Evolutionary conservation across 2,329 filamentous ascomycete species (phyloP).

Genomic region (Ophiostoma piceae): DNA sequence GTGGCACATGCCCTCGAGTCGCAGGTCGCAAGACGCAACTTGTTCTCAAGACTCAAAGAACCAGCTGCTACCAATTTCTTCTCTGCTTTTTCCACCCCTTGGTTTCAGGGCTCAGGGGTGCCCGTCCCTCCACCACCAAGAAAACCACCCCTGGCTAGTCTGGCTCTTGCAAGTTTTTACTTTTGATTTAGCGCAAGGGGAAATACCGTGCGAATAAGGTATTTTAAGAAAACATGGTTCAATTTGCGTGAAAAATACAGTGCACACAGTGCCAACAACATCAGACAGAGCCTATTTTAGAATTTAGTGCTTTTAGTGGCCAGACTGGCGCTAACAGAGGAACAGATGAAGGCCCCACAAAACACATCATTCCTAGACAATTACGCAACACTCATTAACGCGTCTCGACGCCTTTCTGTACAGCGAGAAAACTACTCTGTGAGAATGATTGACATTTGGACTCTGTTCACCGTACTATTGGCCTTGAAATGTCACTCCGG

Average conservation of each 20-base stretch:
- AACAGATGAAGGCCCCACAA: conserved; percentile 6
- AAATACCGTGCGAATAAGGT: conserved; percentile 7
- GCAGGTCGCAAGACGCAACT: neutral
- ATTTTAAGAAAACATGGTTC: neutral
- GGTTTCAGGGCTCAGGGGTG: conserved; percentile 22
- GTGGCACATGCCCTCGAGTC: neutral
- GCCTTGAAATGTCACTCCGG: neutral
- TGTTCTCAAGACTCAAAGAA: no score
- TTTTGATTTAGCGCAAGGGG: conserved; percentile 21
- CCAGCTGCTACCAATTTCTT: neutral
- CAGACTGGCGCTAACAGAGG: neutral
- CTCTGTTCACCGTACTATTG: neutral
- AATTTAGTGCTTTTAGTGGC: neutral
- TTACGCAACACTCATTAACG: conserved; percentile 16
- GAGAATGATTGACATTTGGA: neutral
- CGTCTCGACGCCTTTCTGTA: neutral
- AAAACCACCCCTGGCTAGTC: conserved; percentile 19
- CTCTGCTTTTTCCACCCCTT: conserved; percentile 7
- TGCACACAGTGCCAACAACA: neutral
- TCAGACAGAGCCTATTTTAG: neutral
- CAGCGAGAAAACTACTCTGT: neutral
- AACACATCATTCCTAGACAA: conserved; percentile 15
- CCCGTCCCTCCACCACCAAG: conserved; percentile 10
- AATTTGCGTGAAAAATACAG: neutral
- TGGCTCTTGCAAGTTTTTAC: conserved; percentile 18